Evolutionary conservation across 331 rosid species (phyloP), one percentile per base, ranked within the genome.

Genomic region (Stylosanthes scabra): DNA sequence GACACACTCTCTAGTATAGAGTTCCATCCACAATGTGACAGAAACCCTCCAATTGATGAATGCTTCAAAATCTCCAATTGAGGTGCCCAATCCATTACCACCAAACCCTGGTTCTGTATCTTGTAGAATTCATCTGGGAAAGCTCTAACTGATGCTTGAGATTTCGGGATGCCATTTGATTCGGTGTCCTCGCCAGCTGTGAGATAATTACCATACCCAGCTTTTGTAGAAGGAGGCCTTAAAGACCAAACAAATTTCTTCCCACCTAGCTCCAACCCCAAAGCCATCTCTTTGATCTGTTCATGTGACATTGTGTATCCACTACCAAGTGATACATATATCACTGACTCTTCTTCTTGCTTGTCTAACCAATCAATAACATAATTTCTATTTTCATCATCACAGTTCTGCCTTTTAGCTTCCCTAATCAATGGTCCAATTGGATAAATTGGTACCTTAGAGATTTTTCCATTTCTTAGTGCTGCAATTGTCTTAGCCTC

Each of bases 11-110:
- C 68, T 3, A 59, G 12, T 13, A 71, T 49, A 1, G 76, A 71
- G 67, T 59, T 71, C 76, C 76, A 71, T 31, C 76, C 75, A 57
- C 57, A 70, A 15, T 70, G 66, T 13, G 65, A 12, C 57, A 57
- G 56, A 70, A 57, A 70, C 4, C 49, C 76, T 9, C 76, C 68
- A 46, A 71, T 5, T 1, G 76, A 71, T 6, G 39, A 9, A 7
- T 71, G 68, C 76, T 31, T 71, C 76, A 71, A 46, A 31, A 71
- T 71, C 2, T 59, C 68, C 67, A 59, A 9, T 7, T 71, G 76
- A 3, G 67, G 68, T 3, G 59, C 68, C 67, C 76, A 71, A 46
- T 71, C 68, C 20, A n/a, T n/a, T 7, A 71, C 4, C 59, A 71
- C n/a, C 4, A 71, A 0, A 34, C 67, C 68, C 10, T 2, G 25